phyloP scores from a whole-genome alignment of 768 basidiomycete species.

The Phlebiopsis flavidoalba region DNA sequence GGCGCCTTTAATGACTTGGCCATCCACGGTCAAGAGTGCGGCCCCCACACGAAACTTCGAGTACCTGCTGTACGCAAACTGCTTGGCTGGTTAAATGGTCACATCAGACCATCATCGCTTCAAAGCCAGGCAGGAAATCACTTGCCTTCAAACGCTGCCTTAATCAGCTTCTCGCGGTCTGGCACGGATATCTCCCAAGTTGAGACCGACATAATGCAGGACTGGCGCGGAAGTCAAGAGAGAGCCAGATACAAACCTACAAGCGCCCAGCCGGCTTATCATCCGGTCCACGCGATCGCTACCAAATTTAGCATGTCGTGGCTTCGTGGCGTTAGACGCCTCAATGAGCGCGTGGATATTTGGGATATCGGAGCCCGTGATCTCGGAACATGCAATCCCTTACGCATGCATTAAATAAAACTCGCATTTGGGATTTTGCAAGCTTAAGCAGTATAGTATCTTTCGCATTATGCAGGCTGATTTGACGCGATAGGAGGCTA shows the following conservation, averaged over 20 bases:
- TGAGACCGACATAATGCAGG: constrained; percentile 14
- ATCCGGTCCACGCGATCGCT: background rate
- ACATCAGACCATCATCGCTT: background rate
- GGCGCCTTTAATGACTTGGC: constrained; percentile 65
- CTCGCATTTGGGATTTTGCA: no score
- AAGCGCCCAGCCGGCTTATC: background rate
- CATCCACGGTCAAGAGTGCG: constrained; percentile 66
- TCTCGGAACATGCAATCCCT: no score
- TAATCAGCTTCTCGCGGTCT: constrained; percentile 45
- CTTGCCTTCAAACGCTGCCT: constrained; percentile 55
- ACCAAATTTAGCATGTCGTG: background rate
- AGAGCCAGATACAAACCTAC: background rate
- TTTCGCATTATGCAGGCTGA: no score
- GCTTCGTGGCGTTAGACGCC: background rate
- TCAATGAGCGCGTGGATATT: no score
- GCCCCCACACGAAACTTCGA: constrained; percentile 94
- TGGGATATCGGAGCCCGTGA: no score
- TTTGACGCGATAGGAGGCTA: no score
- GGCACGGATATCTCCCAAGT: constrained; percentile 31
- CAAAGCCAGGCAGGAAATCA: background rate
- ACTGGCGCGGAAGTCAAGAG: background rate
- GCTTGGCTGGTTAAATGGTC: constrained; percentile 38
- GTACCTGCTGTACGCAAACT: constrained; percentile 76
- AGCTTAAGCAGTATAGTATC: no score
- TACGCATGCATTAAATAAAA: no score